These are phyloP conservation scores for Coprinellus aureogranulatus DNA, from an alignment of 768 basidiomycete genomes.

Conservation along the genomic window DNA sequence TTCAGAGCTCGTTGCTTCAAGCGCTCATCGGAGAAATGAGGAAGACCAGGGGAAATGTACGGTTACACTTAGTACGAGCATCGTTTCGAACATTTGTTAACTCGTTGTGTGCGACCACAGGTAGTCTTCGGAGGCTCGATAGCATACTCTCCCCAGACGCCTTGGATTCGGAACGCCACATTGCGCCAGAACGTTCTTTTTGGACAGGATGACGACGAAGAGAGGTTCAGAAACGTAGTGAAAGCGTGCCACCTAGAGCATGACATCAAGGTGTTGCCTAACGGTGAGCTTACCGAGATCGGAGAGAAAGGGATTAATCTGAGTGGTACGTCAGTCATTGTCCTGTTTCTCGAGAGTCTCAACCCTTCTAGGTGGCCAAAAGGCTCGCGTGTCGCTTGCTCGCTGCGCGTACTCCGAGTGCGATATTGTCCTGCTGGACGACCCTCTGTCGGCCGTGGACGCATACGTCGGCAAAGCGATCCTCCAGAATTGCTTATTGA, in stretches of 20 bases:
- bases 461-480: slow-evolving; percentile 63
- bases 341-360: not conserved
- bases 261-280: slow-evolving; percentile 67
- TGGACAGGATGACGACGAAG: slow-evolving; percentile 60
- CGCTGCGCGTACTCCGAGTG: slow-evolving; percentile 65
- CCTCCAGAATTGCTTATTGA: slow-evolving; percentile 52
- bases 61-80: too few species aligned
- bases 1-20: slow-evolving; percentile 54
- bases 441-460: slow-evolving; percentile 72
- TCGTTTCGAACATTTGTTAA: too few species aligned
- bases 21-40: slow-evolving; percentile 69
- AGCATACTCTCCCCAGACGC: slow-evolving; percentile 38
- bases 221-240: slow-evolving; percentile 54
- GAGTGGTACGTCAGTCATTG: slow-evolving; percentile 33
- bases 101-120: too few species aligned
- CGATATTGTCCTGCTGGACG: slow-evolving; percentile 70
- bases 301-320: slow-evolving; percentile 69
- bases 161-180: slow-evolving; percentile 68
- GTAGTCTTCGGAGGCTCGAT: not conserved
- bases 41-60: slow-evolving; percentile 52
- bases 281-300: slow-evolving; percentile 64
- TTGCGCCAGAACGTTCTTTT: slow-evolving; percentile 73
- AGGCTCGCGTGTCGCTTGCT: slow-evolving; percentile 65
- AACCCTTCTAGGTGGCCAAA: slow-evolving; percentile 1
- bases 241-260: slow-evolving; percentile 64